These are phyloP conservation scores for Lentinula aciculospora DNA, from an alignment of 768 basidiomycete species.

Conservation along the genomic window DNA sequence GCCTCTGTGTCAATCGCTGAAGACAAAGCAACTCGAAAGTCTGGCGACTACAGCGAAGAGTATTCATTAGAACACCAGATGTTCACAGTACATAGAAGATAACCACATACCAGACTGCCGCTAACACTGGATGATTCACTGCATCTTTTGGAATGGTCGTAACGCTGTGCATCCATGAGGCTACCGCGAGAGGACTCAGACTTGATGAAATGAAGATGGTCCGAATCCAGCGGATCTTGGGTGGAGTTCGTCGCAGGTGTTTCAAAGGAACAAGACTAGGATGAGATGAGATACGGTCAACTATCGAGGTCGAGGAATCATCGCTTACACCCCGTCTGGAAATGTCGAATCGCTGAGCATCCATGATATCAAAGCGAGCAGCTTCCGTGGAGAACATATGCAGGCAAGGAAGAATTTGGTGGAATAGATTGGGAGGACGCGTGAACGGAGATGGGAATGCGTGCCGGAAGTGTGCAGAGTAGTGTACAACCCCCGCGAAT, in stretches of 20 bases:
- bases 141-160: neutral
- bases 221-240: neutral
- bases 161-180: conserved; percentile 2
- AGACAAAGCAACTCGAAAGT: neutral
- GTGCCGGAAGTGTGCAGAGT: neutral
- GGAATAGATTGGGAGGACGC: neutral
- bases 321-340: conserved; percentile 18
- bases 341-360: conserved; percentile 24
- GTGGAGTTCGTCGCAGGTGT: neutral
- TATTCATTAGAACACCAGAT: neutral
- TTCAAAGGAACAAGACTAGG: neutral
- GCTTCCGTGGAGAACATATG: neutral
- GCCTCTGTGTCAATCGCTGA: neutral
- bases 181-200: neutral
- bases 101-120: neutral
- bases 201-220: neutral
- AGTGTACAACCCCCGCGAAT: neutral
- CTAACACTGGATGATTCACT: neutral
- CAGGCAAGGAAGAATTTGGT: neutral
- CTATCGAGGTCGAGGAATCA: too few relatives aligned
- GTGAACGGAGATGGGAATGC: neutral
- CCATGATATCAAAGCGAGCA: conserved; percentile 15
- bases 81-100: neutral
- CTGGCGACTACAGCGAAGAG: neutral
- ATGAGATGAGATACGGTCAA: neutral